A percentile compares a stretch with the other conserved stretches of the same genome.
Evolutionary conservation across 805 yeast species (phyloP).

Genomic region (Ogataea nakhonphanomensis): DNA sequence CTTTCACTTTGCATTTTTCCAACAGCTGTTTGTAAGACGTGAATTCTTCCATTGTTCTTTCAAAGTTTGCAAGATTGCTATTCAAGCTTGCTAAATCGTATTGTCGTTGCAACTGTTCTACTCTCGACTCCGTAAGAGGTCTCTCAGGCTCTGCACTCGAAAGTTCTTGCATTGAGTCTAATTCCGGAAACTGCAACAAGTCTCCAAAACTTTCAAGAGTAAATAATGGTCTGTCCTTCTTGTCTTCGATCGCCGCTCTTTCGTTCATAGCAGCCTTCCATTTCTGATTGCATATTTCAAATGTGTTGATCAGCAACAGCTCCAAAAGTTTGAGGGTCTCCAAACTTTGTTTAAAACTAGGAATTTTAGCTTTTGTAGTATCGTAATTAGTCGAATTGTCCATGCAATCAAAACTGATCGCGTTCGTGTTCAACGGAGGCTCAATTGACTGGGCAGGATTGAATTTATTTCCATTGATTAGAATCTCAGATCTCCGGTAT

Average conservation of each 20-base stretch:
- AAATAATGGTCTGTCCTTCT: slow-evolving; percentile 13
- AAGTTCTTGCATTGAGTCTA: slow-evolving; percentile 13
- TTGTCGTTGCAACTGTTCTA: slow-evolving; percentile 19
- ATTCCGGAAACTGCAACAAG: slow-evolving; percentile 18
- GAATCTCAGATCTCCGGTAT: slow-evolving; percentile 37
- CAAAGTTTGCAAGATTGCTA: slow-evolving; percentile 28
- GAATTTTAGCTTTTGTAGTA: slow-evolving; percentile 30
- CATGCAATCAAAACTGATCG: slow-evolving; percentile 33
- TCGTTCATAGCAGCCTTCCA: slow-evolving; percentile 26
- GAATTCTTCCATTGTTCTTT: slow-evolving; percentile 28
- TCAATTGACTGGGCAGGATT: slow-evolving; percentile 40
- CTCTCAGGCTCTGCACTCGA: slow-evolving; percentile 5
- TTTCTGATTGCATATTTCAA: slow-evolving; percentile 26
- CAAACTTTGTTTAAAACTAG: slow-evolving; percentile 26
- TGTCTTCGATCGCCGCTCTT: slow-evolving; percentile 11
- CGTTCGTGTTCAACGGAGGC: slow-evolving; percentile 37
- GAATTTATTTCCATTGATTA: slow-evolving; percentile 39
- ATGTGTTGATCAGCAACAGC: slow-evolving; percentile 28
- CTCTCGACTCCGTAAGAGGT: slow-evolving; percentile 19
- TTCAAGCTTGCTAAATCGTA: slow-evolving; percentile 25
- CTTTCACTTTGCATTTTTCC: slow-evolving; percentile 23
- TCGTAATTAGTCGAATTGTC: slow-evolving; percentile 34
- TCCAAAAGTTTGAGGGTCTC: slow-evolving; percentile 29
- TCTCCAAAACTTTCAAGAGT: slow-evolving; percentile 18
- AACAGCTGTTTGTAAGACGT: slow-evolving; percentile 23